phyloP scores from a whole-genome alignment of 805 yeast genomes.

The Saturnispora ahearnii region DNA sequence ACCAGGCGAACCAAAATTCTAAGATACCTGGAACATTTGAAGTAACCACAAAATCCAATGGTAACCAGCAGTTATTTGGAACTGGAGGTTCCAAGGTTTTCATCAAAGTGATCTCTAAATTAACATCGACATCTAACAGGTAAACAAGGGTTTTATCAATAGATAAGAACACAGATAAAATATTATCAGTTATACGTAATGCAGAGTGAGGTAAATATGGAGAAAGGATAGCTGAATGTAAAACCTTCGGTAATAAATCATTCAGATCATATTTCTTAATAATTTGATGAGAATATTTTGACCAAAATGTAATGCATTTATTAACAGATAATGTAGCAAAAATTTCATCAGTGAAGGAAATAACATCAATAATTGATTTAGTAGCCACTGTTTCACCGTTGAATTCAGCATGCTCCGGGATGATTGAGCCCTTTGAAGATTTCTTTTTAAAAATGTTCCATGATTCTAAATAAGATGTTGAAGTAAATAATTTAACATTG shows the following conservation, averaged over 20 bases:
- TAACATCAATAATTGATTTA: constrained; percentile 18
- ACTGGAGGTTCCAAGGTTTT: constrained; percentile 14
- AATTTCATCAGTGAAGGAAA: constrained; percentile 8
- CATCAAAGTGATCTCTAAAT: constrained; percentile 7
- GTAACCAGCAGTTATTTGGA: constrained; percentile 19
- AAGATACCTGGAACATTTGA: constrained; percentile 1
- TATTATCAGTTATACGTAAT: constrained; percentile 10
- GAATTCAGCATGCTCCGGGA: constrained; percentile 15
- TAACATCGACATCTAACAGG: constrained; percentile 12
- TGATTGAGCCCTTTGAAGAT: neutral
- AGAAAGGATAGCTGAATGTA: constrained; percentile 16
- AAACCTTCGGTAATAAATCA: constrained; percentile 17
- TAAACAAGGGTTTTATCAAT: constrained; percentile 20
- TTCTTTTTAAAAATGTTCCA: constrained; percentile 3
- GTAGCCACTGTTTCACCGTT: constrained; percentile 18
- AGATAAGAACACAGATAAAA: constrained; percentile 21
- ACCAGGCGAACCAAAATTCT: constrained; percentile 21
- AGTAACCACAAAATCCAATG: constrained; percentile 17
- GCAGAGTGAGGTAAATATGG: constrained; percentile 16
- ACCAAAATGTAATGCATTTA: constrained; percentile 53
- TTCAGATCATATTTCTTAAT: constrained; percentile 18
- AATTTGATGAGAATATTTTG: constrained; percentile 29
- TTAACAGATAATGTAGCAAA: constrained; percentile 43
- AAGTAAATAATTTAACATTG: constrained; percentile 38
- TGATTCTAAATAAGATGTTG: constrained; percentile 34